Conservation (phyloP, 441 rosid species). For the Jatropha multifida region DNA sequence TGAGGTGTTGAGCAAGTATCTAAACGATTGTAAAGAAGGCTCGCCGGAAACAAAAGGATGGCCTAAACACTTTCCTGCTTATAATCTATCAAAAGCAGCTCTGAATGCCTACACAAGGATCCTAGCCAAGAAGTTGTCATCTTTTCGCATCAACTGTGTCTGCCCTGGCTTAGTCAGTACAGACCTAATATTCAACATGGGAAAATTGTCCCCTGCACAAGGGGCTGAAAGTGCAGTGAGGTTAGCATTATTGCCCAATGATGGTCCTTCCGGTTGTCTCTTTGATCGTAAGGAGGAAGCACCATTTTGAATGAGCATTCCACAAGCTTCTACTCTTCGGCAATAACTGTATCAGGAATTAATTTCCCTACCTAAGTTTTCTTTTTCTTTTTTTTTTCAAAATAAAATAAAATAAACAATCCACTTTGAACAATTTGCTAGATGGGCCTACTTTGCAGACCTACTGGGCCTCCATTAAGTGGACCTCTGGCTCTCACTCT, state of each 20-base stretch:
- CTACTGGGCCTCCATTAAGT: too few species aligned
- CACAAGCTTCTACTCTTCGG: too few species aligned
- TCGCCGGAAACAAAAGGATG: slow-evolving; percentile 34
- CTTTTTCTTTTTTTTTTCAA: too few species aligned
- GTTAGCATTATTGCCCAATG: slow-evolving; percentile 31
- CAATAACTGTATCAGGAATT: too few species aligned
- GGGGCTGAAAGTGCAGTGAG: slow-evolving; percentile 34
- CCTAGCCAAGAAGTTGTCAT: slow-evolving; percentile 32
- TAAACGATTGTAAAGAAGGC: slow-evolving; percentile 36
- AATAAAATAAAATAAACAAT: too few species aligned
- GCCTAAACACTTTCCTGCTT: slow-evolving; percentile 28
- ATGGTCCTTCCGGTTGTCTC: slow-evolving; percentile 39
- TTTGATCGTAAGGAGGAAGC: slow-evolving; percentile 18
- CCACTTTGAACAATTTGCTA: too few species aligned
- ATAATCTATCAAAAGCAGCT: slow-evolving; percentile 34
- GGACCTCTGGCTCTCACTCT: too few species aligned
- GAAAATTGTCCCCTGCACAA: slow-evolving; percentile 23
- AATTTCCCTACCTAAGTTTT: too few species aligned
- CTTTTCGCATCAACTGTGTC: slow-evolving; percentile 31
- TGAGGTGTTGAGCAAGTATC: slow-evolving; percentile 26
- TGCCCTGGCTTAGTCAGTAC: slow-evolving; percentile 45
- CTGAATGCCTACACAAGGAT: slow-evolving; percentile 45
- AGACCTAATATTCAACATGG: slow-evolving; percentile 30
- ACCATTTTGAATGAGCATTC: slow-evolving; percentile 7
- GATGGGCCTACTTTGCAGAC: too few species aligned